Percentiles rank a stretch among this genome's conserved stretches.
Evolutionary conservation across 306 rosid genomes (phyloP).

Genomic region (Vigna mungo): DNA sequence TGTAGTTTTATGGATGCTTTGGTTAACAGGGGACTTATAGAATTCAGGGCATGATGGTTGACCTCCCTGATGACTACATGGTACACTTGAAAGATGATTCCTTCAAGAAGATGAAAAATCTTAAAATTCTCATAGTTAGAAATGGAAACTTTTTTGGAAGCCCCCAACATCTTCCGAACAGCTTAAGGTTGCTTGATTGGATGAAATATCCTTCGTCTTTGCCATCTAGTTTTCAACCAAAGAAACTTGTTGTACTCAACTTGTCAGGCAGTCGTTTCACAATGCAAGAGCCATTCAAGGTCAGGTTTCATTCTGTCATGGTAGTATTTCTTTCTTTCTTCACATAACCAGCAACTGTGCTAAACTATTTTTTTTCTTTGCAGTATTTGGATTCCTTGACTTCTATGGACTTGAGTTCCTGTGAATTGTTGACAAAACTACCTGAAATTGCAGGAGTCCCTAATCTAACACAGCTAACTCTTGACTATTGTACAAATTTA

Average conservation of each 20-base stretch:
- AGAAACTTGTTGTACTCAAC: slow-evolving; percentile 16
- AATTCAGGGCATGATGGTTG: slow-evolving; percentile 54
- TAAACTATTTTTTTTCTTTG: background rate
- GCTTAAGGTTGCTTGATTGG: slow-evolving; percentile 58
- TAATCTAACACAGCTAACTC: slow-evolving; percentile 3
- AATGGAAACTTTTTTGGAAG: slow-evolving; percentile 42
- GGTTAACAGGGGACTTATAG: slow-evolving; percentile 42
- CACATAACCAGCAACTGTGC: slow-evolving; percentile 1
- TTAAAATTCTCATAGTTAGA: slow-evolving; percentile 48
- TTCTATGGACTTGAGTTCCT: background rate
- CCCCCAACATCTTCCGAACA: slow-evolving; percentile 56
- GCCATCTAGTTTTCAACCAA: slow-evolving; percentile 13
- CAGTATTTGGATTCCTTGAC: slow-evolving; percentile 18
- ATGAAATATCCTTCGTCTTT: slow-evolving; percentile 45
- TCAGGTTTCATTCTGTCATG: background rate
- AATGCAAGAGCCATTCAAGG: slow-evolving; percentile 8
- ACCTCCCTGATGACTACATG: slow-evolving; percentile 47
- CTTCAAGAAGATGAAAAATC: slow-evolving; percentile 48
- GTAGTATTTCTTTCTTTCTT: slow-evolving; percentile 1
- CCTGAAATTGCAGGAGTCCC: background rate
- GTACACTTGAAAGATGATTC: slow-evolving; percentile 46
- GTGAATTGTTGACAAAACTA: slow-evolving; percentile 5
- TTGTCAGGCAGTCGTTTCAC: background rate
- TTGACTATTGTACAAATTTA: slow-evolving; percentile 10
- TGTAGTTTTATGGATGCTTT: background rate